Base-by-base conservation (phyloP, 2,329 filamentous ascomycete species). In the Penicillium brasilianum region DNA sequence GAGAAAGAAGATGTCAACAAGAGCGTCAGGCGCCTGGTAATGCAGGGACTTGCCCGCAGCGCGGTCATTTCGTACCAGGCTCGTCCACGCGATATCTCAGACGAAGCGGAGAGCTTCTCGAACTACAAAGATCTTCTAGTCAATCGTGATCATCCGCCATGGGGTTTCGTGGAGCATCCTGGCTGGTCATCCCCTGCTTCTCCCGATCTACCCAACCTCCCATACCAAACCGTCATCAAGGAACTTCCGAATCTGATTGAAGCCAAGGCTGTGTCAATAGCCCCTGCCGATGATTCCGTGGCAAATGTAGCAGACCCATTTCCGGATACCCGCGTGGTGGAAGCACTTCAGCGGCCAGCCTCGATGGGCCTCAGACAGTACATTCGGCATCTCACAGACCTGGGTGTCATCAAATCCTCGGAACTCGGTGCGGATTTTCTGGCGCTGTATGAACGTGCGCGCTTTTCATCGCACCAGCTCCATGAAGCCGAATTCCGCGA, bases 201-300 rank as follows among this genome's bases (percentile, higher is more conserved):
- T 0, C 81, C 85, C 9, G 90, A 95, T 71, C 79, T 95, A 18
- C 88, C 92, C 4, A 87, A 92, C 71, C 79, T 98, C n/a, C 88
- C 96, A 66, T 98, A 96, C 76, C 85, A 84, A 68, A 87, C 88
- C 1, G 92, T 99, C 25, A 83, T 97, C 18, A 84, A 85, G 39
- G 94, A 98, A 76, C 83, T 99, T 25, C 92, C 93, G 1, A 90
- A 96, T 72, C 83, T 98, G 30, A 91, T 98, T 64, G 94, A 98
- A 80, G 94, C 92, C 10, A 94, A 94, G 75, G 94, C 93, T 0
- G 87, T 97, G n/a, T 93, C 91, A 0, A 84, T 97, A 39, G 92
- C 90, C 0, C 92, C 89, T 32, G 81, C 82, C 0, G 82, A 84
- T 65, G 81, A 83, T 4, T 75, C 78, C 3, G 69, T 72, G 10